phyloP scores from a whole-genome alignment of 139 green algal species.

The Closterium sp. region DNA sequence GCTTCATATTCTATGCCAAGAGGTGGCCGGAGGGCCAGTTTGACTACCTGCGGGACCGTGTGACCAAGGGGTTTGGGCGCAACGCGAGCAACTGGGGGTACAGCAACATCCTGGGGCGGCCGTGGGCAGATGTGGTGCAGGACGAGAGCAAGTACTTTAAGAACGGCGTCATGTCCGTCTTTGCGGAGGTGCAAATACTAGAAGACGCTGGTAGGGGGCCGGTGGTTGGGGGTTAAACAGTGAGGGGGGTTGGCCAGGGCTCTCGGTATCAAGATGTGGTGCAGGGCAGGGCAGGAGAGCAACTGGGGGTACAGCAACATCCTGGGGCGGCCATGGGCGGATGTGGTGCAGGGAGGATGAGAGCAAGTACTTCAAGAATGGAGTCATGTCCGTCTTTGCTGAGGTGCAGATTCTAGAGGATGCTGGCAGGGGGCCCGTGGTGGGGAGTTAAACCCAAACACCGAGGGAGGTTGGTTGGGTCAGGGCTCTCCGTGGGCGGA shows the following conservation, averaged over 20 bases:
- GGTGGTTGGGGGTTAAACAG: background rate
- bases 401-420: constrained; percentile 31
- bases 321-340: constrained; percentile 24
- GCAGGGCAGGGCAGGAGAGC: constrained; percentile 6
- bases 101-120: constrained; percentile 35
- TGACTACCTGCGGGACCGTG: constrained; percentile 32
- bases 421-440: background rate
- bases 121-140: constrained; percentile 37
- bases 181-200: constrained; percentile 35
- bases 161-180: constrained; percentile 38
- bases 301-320: constrained; percentile 48
- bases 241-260: no score
- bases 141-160: constrained; percentile 44
- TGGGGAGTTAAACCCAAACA: background rate
- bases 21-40: constrained; percentile 38
- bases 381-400: constrained; percentile 42
- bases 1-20: constrained; percentile 46
- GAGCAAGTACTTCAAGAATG: constrained; percentile 44
- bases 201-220: background rate
- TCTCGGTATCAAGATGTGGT: no score
- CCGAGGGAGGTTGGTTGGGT: no score
- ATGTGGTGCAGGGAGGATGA: constrained; percentile 41
- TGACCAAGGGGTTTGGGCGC: constrained; percentile 40
- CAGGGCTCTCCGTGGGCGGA: no score
- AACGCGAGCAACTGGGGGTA: constrained; percentile 48